A percentile compares a stretch with the other conserved stretches of the same genome.
Evolutionary conservation across 768 basidiomycete species (phyloP).

Genomic region (Postia placenta): DNA sequence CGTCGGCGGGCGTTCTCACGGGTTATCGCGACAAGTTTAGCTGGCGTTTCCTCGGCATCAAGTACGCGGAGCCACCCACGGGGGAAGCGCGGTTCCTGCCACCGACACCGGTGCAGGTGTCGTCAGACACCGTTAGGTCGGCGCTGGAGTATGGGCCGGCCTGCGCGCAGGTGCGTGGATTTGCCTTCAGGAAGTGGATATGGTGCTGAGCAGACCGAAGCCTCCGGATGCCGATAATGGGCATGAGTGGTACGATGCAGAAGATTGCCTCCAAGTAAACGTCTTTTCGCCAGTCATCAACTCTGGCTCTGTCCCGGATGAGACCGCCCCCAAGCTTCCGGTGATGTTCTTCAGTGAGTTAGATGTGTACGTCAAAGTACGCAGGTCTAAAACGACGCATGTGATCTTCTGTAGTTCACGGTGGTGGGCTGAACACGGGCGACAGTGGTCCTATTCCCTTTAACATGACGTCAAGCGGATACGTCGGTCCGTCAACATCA

Average conservation of each 20-base stretch:
- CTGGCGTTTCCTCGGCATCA: conserved; percentile 5
- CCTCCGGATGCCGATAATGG: conserved; percentile 7
- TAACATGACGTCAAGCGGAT: conserved; percentile 6
- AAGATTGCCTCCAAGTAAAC: conserved; percentile 6
- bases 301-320: background rate
- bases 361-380: no score
- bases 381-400: background rate
- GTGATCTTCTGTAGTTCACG: conserved; percentile 2
- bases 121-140: background rate
- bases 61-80: background rate
- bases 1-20: background rate
- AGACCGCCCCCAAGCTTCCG: background rate
- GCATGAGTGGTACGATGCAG: background rate
- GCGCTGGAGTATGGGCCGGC: conserved; percentile 2
- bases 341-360: conserved; percentile 8
- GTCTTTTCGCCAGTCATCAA: conserved; percentile 4
- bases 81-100: background rate
- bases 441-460: conserved; percentile 5
- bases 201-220: background rate
- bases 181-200: background rate
- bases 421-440: conserved; percentile 5
- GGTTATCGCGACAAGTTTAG: conserved; percentile 7
- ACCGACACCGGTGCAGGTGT: background rate
- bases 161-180: conserved; percentile 4
- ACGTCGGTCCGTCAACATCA: conserved; percentile 1